Evolutionary conservation across 176 grass and related monocot genomes (phyloP), one percentile per base, ranked within the genome.

Genomic region (Bolboschoenus planiculmis): DNA sequence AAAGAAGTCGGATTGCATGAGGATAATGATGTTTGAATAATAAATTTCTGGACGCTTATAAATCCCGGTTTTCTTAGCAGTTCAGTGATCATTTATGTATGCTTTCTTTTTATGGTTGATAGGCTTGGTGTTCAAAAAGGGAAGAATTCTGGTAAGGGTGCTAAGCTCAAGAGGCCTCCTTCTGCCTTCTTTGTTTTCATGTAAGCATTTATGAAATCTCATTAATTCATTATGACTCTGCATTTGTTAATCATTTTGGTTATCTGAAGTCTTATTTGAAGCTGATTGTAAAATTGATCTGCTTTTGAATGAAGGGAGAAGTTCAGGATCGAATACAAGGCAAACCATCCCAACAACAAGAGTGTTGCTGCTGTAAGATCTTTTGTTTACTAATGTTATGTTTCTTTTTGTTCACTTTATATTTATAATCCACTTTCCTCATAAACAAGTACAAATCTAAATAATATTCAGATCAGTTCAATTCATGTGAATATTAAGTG

Each of bases 101-200:
- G 5, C 24, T 4, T 11, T 81, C 14, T 46, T 81, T 20, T 30
- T 64, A 30, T 64, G 13, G 7, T 60, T 30, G 37, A 30, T 42
- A 82, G 79, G 79, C 79, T 82, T 64, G 39, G 55, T 47, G 79
- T 82, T 82, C 79, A 47, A 4, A 89, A 89, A 31, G 85, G 68
- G 44, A 81, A 81, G 42, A 79, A 79, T n/a, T n/a, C 47, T 20
- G 68, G 34, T 34, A 89, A 89, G 83, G 86, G 83, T 50, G 71
- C 48, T 21, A 76, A 83, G 78, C 78, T 85, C 27, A 89, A 89
- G 87, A 89, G 87, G 83, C 83, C 87, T 83, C 79, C 87, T 2
- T 81, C 83, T 43, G 87, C 87, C 43, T 89, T 89, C 83, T 89
- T 89, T 44, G 87, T 89, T 20, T 89, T 89, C 58, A 85, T 89